phyloP scores from a whole-genome alignment of 129 eudicot species.

The Smallanthus sonchifolius region DNA sequence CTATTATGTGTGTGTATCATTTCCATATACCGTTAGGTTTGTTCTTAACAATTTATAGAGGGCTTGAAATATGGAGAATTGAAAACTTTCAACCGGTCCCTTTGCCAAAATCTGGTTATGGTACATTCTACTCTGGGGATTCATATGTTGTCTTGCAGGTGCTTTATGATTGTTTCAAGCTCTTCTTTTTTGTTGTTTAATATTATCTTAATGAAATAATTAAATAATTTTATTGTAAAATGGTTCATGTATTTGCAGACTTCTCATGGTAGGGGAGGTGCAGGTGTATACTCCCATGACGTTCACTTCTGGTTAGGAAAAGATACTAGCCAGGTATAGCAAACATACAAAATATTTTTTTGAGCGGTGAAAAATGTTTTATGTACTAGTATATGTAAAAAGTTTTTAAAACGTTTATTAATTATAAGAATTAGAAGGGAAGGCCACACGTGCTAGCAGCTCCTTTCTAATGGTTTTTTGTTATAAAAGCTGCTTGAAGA shows the following conservation, averaged over 20 bases:
- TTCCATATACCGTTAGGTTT: slow-evolving; percentile 25
- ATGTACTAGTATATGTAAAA: neutral
- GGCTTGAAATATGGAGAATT: slow-evolving; percentile 94
- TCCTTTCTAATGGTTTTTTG: neutral
- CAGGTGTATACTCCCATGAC: slow-evolving; percentile 44
- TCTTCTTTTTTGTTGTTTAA: neutral
- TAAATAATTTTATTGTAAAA: neutral
- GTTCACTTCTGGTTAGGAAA: slow-evolving; percentile 94
- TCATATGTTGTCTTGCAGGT: slow-evolving; percentile 80
- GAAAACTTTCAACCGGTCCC: slow-evolving; percentile 86
- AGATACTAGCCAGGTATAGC: slow-evolving; percentile 87
- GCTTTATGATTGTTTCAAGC: slow-evolving; percentile 8
- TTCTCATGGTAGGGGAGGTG: slow-evolving; percentile 80
- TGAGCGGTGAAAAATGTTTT: neutral
- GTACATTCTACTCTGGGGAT: slow-evolving; percentile 82
- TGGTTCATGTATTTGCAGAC: slow-evolving; percentile 47
- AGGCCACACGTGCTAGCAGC: neutral
- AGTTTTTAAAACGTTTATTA: neutral
- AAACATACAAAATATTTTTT: neutral
- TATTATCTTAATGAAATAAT: neutral
- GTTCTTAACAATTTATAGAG: slow-evolving; percentile 66
- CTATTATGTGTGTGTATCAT: neutral
- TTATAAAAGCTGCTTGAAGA: neutral
- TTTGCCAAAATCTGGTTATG: slow-evolving; percentile 79
- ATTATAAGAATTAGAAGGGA: neutral